Base-by-base conservation (phyloP, 73 alveolate species). In the Paraurostyla sp. region DNA sequence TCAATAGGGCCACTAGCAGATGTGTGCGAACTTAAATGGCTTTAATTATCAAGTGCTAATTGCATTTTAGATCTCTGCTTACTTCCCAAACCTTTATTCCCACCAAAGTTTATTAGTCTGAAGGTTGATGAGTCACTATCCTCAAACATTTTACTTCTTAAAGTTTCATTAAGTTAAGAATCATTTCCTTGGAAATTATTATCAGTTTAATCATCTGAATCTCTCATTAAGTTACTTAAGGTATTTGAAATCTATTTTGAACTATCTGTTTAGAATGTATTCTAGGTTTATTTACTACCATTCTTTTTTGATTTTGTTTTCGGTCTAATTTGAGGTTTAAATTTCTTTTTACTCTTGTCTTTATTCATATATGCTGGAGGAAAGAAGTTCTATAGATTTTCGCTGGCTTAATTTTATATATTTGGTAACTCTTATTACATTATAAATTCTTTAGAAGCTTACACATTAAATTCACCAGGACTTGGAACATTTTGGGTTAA, bases 41-140 rank as follows among this genome's bases (percentile, higher is more conserved):
- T n/a, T n/a, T n/a, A n/a, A n/a, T n/a, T n/a, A n/a, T n/a, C n/a
- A n/a, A n/a, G n/a, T n/a, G n/a, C n/a, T n/a, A n/a, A n/a, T n/a
- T n/a, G n/a, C n/a, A n/a, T n/a, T n/a, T 40, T 65, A 40, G 82
- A 65, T 38, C 58, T 65, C 38, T 33, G 41, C 41, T 58, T 65
- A 4, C 54, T 22, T 22, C 82, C 82, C 23, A 65, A 6, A 1
- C 60, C 82, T 2, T 40, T 38, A 11, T 40, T 36, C 9, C 18
- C 58, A 20, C 38, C 30, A 20, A 52, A 52, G 7, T 65, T 65
- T 11, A 65, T 65, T 30, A 65, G 35, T 65, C 46, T 38, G 33
- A 65, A 22, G 9, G 82, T 65, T 1, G 82, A 65, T 32, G 32
- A 38, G 42, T 65, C 82, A 65, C 82, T 65, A 65, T 65, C 82